Percentiles rank a stretch among this genome's conserved stretches.
Conservation (phyloP, 257 asterid species). For the Gentiana macrophylla region DNA sequence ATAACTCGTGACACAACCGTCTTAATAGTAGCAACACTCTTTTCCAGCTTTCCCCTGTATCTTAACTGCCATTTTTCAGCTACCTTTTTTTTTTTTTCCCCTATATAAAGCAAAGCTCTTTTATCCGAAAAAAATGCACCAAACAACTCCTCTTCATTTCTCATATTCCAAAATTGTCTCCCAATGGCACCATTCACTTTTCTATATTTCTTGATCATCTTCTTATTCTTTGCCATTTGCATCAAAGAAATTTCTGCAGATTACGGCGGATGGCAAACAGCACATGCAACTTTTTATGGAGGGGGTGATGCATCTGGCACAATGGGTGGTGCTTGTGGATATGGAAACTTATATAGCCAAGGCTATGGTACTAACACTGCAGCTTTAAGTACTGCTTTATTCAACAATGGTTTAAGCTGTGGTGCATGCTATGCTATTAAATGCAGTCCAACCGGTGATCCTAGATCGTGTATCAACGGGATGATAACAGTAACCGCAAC, state of each 20-base stretch:
- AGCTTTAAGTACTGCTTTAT: constrained; percentile 79
- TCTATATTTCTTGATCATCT: constrained; percentile 8
- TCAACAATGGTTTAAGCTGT: constrained; percentile 79
- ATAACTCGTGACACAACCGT: too few relatives aligned
- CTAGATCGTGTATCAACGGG: constrained; percentile 51
- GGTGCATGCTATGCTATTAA: constrained; percentile 71
- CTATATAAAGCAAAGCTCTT: constrained; percentile 32
- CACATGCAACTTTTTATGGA: constrained; percentile 73
- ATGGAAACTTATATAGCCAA: constrained; percentile 71
- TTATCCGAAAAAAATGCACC: background rate
- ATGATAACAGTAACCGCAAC: constrained; percentile 75
- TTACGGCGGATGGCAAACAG: constrained; percentile 26
- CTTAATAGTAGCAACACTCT: background rate
- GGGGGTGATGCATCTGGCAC: constrained; percentile 83
- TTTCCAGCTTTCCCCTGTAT: constrained; percentile 21
- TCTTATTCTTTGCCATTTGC: constrained; percentile 15
- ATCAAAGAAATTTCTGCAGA: constrained; percentile 23
- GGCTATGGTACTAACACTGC: constrained; percentile 91
- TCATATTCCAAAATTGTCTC: constrained; percentile 7
- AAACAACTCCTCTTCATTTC: background rate
- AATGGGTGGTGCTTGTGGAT: constrained; percentile 97
- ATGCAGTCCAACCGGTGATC: constrained; percentile 31
- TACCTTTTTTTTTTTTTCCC: constrained; percentile 1
- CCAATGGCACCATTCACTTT: constrained; percentile 10
- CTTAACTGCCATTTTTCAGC: constrained; percentile 1